Evolutionary conservation across 1,284 basidiomycete species (phyloP).

Genomic region (Boletellus deceptivus): DNA sequence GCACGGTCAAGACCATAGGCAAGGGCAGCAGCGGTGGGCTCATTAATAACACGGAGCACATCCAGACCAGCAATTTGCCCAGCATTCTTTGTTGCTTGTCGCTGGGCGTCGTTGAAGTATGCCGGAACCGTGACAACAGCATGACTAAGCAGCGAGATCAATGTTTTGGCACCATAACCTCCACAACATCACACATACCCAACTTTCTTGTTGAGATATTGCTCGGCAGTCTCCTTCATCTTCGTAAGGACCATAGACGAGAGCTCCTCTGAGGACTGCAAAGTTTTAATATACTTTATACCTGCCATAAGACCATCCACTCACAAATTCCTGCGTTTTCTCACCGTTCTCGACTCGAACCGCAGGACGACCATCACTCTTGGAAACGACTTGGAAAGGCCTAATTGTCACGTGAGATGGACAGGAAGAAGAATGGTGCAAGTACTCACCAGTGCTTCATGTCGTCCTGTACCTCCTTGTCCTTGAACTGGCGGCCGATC

Average conservation of each 20-base stretch:
- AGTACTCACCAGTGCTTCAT: conserved; percentile 66
- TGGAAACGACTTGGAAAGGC: conserved; percentile 81
- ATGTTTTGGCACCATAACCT: too few species aligned
- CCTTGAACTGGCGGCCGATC: conserved; percentile 92
- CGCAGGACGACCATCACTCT: conserved; percentile 68
- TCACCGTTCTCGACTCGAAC: conserved; percentile 79
- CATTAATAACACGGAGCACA: conserved; percentile 97
- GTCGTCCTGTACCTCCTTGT: conserved; percentile 92
- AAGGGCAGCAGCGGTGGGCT: conserved; percentile 96
- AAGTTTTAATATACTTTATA: conserved; percentile 3
- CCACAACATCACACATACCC: conserved; percentile 57
- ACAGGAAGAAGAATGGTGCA: conserved; percentile 14
- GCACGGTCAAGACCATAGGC: conserved; percentile 91
- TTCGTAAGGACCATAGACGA: conserved; percentile 88
- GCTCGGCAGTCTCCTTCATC: conserved; percentile 91
- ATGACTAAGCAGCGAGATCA: conserved; percentile 45
- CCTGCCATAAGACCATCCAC: conserved; percentile 27
- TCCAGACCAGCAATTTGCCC: conserved; percentile 97
- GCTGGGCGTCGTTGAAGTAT: conserved; percentile 99
- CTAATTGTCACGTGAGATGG: conserved; percentile 33
- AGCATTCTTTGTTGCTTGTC: conserved; percentile 97
- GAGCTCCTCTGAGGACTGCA: conserved; percentile 74
- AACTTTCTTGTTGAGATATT: conserved; percentile 90
- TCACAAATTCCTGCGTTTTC: conserved; percentile 65
- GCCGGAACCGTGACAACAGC: conserved; percentile 94